Evolutionary conservation across 441 rosid genomes (phyloP).

Genomic region (Corymbia citriodora): DNA sequence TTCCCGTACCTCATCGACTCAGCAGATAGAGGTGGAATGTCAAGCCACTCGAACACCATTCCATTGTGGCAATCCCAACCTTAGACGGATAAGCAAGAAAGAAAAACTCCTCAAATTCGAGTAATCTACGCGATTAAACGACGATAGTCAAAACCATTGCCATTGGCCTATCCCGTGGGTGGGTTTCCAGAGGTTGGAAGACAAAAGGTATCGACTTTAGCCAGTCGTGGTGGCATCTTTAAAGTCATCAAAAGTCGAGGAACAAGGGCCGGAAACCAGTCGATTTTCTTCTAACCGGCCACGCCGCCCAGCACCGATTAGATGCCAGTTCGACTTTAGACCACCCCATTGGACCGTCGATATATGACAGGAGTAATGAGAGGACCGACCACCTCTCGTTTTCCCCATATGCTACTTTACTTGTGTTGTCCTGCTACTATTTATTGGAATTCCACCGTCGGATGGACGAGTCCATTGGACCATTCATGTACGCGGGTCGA

Average conservation of each 20-base stretch:
- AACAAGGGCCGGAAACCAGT: neutral
- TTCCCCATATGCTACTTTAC: neutral
- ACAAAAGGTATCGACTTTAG: neutral
- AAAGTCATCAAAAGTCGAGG: neutral
- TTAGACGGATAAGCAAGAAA: neutral
- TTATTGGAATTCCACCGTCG: neutral
- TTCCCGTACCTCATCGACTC: too few relatives aligned
- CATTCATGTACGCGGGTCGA: neutral
- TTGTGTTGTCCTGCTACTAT: neutral
- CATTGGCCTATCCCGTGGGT: neutral
- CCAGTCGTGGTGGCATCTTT: neutral
- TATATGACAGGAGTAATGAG: neutral
- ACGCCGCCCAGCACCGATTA: neutral
- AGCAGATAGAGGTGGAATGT: neutral
- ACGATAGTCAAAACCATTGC: neutral
- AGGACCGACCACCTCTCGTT: neutral
- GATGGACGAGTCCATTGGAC: neutral
- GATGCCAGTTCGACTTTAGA: neutral
- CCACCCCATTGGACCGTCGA: neutral
- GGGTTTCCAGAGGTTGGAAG: neutral
- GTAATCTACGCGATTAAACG: neutral
- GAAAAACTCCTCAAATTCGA: neutral
- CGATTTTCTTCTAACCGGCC: neutral
- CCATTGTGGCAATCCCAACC: neutral
- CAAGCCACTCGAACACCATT: neutral